Conservation (phyloP, 768 basidiomycete genomes). For the Agaricus blazei region DNA sequence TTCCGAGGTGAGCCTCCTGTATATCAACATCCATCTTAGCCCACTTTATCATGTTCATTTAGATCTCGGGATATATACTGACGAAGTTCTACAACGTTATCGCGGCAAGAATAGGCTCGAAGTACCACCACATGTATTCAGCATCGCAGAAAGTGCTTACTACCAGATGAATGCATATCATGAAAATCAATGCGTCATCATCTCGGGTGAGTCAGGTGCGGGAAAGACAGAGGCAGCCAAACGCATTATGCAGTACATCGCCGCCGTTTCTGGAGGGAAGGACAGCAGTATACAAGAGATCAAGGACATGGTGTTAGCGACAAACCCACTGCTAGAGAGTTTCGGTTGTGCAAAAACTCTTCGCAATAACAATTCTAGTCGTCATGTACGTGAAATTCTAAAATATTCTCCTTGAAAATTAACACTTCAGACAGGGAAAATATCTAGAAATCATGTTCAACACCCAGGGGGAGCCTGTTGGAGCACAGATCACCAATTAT, state of each 20-base stretch:
- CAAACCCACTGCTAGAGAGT: slow-evolving; percentile 94
- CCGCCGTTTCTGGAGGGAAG: slow-evolving; percentile 86
- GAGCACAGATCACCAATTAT: slow-evolving; percentile 98
- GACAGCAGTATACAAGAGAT: slow-evolving; percentile 94
- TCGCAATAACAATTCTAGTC: slow-evolving; percentile 97
- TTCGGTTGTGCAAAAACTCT: slow-evolving; percentile 99
- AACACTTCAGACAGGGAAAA: slow-evolving; percentile 67
- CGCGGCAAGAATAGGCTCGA: slow-evolving; percentile 97
- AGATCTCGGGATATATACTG: slow-evolving; percentile 99
- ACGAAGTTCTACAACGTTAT: slow-evolving; percentile 79
- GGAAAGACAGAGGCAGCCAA: slow-evolving; percentile 99
- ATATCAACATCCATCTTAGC: background rate
- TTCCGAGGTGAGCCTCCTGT: slow-evolving; percentile 65
- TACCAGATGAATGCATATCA: slow-evolving; percentile 99
- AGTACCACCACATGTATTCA: slow-evolving; percentile 96
- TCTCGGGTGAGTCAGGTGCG: slow-evolving; percentile 97
- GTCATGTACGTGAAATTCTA: slow-evolving; percentile 66
- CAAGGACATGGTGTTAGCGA: slow-evolving; percentile 99
- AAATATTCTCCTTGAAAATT: background rate
- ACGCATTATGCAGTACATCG: slow-evolving; percentile 99
- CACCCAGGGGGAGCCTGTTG: slow-evolving; percentile 84
- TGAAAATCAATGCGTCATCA: slow-evolving; percentile 99
- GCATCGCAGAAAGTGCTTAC: slow-evolving; percentile 94
- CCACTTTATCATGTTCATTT: slow-evolving; percentile 11
- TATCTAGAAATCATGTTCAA: slow-evolving; percentile 99